Base-by-base conservation (phyloP, 129 eudicot genomes). In the Flaveria sonorensis region DNA sequence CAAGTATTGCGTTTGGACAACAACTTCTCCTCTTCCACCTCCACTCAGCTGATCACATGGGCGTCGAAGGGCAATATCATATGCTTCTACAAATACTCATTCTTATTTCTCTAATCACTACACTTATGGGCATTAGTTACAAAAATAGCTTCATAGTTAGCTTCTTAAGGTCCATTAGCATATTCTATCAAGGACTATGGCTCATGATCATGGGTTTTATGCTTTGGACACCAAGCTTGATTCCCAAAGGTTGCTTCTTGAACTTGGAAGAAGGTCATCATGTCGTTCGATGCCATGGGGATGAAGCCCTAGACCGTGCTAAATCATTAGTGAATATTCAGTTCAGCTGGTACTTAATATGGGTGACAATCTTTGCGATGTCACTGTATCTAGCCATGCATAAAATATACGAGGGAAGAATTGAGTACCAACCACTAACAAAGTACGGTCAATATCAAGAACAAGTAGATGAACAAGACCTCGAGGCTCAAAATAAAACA, bases 31-130 rank as follows among this genome's bases (percentile, higher is more conserved):
- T 93, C 46, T 93, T 93, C 81, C 93, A 93, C 82, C 96, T 93
- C 57, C 98, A 93, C 80, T 93, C 98, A 1, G 77, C 97, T 26
- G 98, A 93, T 68, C 98, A 93, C 59, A 93, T 90, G 98, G 98
- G 98, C 2, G 89, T 91, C 4, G 98, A 93, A 86, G 98, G 98
- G 10, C 97, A 93, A 46, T 93, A 93, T 79, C 98, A 93, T 45
- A 85, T 85, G 89, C 92, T 93, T 19, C 87, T 93, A 18, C 97
- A 93, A 77, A 68, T 90, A 46, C 84, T 86, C 14, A 70, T 89
- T 10, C 73, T 87, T 26, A 43, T 86, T 1, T 79, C 92, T 2
- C 82, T 93, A 3, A 24, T 74, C 72, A 86, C 98, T 1, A 84
- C 98, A 4, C 84, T 93, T 66, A 68, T 90, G 74, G 86, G 93